These are phyloP conservation scores for Suillus decipiens DNA, from an alignment of 768 basidiomycete genomes.

Conservation along the genomic window DNA sequence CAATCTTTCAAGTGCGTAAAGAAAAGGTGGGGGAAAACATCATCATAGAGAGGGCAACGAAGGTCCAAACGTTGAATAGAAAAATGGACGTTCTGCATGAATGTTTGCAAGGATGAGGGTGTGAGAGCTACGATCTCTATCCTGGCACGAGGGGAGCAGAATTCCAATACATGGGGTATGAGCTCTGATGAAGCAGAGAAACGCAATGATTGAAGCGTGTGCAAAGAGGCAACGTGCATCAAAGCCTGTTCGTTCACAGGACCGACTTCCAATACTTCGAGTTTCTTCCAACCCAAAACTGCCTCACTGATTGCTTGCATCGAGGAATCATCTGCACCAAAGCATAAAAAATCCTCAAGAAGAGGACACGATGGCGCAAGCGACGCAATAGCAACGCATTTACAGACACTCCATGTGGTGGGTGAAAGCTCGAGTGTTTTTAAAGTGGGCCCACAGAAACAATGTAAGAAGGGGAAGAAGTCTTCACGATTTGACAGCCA, in stretches of 20 bases:
- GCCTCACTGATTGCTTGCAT: background rate
- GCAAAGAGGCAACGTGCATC: background rate
- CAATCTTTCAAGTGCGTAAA: background rate
- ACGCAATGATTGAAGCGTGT: background rate
- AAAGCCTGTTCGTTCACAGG: background rate
- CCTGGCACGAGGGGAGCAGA: background rate
- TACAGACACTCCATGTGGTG: background rate
- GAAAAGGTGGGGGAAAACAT: background rate
- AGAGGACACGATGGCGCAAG: background rate
- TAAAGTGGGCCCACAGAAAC: background rate
- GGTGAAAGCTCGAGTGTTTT: background rate
- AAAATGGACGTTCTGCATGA: background rate
- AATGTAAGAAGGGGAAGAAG: background rate
- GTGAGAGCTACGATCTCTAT: background rate
- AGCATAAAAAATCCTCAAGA: background rate
- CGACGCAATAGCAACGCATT: background rate
- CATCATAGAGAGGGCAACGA: background rate
- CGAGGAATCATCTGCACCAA: background rate
- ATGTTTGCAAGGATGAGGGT: background rate
- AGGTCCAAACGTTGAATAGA: background rate
- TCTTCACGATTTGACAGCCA: slow-evolving; percentile 15
- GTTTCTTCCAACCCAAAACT: background rate
- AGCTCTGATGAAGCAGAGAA: background rate
- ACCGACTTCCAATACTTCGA: background rate
- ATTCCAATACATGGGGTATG: background rate